Evolutionary conservation across 106 monocot genomes (phyloP).

Genomic region (Dioscorea zingiberensis): DNA sequence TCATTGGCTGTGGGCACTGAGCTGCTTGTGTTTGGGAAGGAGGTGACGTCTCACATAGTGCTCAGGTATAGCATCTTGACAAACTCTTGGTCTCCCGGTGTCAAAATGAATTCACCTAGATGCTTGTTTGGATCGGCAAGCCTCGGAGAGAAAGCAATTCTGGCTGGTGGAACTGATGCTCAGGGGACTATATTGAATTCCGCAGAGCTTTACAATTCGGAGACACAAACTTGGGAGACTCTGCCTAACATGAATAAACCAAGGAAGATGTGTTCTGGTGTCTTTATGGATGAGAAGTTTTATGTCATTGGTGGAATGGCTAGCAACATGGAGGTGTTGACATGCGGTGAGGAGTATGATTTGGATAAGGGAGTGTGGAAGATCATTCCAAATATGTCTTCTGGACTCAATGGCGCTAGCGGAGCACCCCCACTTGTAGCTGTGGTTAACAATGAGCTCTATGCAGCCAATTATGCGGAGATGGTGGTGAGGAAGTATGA

Average conservation of each 20-base stretch:
- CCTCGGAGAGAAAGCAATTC: constrained; percentile 52
- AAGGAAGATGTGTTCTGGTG: constrained; percentile 79
- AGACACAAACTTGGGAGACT: constrained; percentile 48
- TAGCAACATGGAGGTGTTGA: constrained; percentile 38
- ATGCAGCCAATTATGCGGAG: constrained; percentile 63
- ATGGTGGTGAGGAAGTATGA: constrained; percentile 65
- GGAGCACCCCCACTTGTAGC: constrained; percentile 88
- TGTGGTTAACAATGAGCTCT: constrained; percentile 74
- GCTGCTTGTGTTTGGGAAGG: constrained; percentile 71
- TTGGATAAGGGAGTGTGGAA: constrained; percentile 49
- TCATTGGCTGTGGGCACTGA: constrained; percentile 77
- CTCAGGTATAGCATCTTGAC: constrained; percentile 64
- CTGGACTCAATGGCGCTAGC: constrained; percentile 42
- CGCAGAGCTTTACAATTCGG: constrained; percentile 81
- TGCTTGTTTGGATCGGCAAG: constrained; percentile 86
- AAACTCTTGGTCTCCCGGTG: constrained; percentile 68
- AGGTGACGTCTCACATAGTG: constrained; percentile 49
- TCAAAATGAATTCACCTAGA: constrained; percentile 53
- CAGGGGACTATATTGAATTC: constrained; percentile 36
- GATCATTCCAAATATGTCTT: constrained; percentile 66
- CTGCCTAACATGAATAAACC: constrained; percentile 65
- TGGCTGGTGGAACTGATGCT: constrained; percentile 60
- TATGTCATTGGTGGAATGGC: constrained; percentile 74
- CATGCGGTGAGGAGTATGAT: constrained; percentile 84
- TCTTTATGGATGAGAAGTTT: constrained; percentile 85